Evolutionary conservation across 345 rosid species (phyloP), one percentile per base, ranked within the genome.

Genomic region (Salix brachista): DNA sequence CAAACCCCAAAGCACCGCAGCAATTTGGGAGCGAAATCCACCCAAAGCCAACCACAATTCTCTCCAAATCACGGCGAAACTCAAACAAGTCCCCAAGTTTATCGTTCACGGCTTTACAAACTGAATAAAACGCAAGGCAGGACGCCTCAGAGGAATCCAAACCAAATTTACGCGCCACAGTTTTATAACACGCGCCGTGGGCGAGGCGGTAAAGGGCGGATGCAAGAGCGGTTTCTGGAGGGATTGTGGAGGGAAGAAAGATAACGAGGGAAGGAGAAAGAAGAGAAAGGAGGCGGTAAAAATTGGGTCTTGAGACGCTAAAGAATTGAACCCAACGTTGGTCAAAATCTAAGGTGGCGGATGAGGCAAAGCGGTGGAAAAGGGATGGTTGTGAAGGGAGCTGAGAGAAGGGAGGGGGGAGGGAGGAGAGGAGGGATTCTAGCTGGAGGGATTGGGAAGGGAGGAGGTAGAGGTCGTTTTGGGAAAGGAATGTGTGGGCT

Each of bases 171-270:
- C 73, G 80, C 14, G 86, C 81, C 3, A 86, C 75, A 14, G 88
- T 81, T n/a, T 80, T 76, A 79, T 88, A 91, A 14, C 93, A 86
- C 36, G 88, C 85, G 71, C 71, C 93, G 58, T 91, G 98, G 34
- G 98, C 83, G 72, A 94, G 93, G 79, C 95, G 92, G 84, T 83
- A 89, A 78, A 94, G 83, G 26, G 94, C 64, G 30, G 93, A 88
- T 1, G 90, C 93, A 23, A 93, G 83, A 69, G 89, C 90, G 54
- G 78, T 67, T 2, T 86, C 82, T 18, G 90, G 86, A 41, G 83
- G 83, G 4, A 86, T 46, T 2, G 86, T 71, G 2, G 86, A 75
- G 30, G 83, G 83, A 3, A 87, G 87, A 11, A 84, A 72, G 21
- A 87, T 75, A 12, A 77, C 82, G 42, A 87, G 84, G 17, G 74